Evolutionary conservation across 495 filamentous ascomycete genomes (phyloP).

Genomic region (Penicillium robsamsonii): DNA sequence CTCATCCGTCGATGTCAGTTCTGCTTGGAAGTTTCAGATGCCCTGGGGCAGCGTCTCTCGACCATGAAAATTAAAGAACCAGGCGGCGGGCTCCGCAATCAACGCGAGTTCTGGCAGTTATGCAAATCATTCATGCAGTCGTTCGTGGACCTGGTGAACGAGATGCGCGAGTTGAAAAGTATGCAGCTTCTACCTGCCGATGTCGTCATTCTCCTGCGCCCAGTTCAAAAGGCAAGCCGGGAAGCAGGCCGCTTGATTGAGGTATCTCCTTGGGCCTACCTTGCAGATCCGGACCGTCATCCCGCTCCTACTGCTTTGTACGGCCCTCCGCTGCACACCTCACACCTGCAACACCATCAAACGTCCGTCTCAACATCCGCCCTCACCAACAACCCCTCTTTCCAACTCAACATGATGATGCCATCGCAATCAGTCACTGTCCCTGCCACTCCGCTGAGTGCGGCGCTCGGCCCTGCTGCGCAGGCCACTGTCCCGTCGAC

Average conservation of each 20-base stretch:
- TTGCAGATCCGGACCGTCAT: slow-evolving; percentile 39
- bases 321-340: slow-evolving; percentile 39
- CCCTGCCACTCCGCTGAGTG: slow-evolving; percentile 72
- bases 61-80: slow-evolving; percentile 81
- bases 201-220: slow-evolving; percentile 66
- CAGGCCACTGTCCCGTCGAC: slow-evolving; percentile 85
- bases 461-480: slow-evolving; percentile 81
- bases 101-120: slow-evolving; percentile 77
- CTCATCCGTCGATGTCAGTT: slow-evolving; percentile 63
- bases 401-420: slow-evolving; percentile 32
- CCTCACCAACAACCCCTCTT: slow-evolving; percentile 23
- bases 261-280: slow-evolving; percentile 70
- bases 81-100: slow-evolving; percentile 62
- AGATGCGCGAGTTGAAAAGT: slow-evolving; percentile 65
- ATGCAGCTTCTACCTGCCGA: slow-evolving; percentile 64
- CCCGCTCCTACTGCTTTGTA: slow-evolving; percentile 33
- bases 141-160: slow-evolving; percentile 69
- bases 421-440: slow-evolving; percentile 46
- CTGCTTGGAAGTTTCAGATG: slow-evolving; percentile 64
- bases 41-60: slow-evolving; percentile 67
- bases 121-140: slow-evolving; percentile 75
- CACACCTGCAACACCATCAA: slow-evolving; percentile 34
- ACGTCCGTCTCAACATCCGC: slow-evolving; percentile 32
- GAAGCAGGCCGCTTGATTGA: slow-evolving; percentile 73
- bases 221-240: slow-evolving; percentile 71